Conservation (phyloP, 495 filamentous ascomycete species). For the Hypoxylon perforatum region DNA sequence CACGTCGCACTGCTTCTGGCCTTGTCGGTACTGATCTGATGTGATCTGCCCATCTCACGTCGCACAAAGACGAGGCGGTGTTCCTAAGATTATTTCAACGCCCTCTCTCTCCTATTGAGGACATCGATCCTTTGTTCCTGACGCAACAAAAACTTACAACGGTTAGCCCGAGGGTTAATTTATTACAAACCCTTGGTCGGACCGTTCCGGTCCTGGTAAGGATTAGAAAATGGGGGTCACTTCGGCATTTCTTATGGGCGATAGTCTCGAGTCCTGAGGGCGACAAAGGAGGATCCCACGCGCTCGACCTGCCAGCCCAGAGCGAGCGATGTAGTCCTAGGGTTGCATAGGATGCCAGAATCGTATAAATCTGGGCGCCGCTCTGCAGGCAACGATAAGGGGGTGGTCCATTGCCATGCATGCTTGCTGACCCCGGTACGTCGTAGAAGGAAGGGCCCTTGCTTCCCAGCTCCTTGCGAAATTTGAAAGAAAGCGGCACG, state of each 20-base stretch:
- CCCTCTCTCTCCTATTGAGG: not conserved
- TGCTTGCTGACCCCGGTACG: slow-evolving; percentile 12
- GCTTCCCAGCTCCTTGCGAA: slow-evolving; percentile 4
- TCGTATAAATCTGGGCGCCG: not conserved
- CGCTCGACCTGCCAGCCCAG: not conserved
- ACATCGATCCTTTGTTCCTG: not conserved
- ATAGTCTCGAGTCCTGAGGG: too few species aligned
- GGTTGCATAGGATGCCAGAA: not conserved
- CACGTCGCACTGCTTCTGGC: not conserved
- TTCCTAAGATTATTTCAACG: not conserved
- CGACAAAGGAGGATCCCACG: too few species aligned
- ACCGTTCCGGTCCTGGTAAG: slow-evolving; percentile 2
- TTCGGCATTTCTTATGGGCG: not conserved
- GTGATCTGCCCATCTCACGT: not conserved
- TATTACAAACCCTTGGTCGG: not conserved
- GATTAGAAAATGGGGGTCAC: not conserved
- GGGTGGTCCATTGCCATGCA: not conserved
- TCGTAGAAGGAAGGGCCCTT: slow-evolving; percentile 30
- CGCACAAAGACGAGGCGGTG: not conserved
- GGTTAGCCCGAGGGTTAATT: not conserved
- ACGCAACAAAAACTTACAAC: not conserved
- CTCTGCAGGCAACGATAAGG: not conserved
- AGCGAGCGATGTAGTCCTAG: not conserved
- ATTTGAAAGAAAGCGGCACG: slow-evolving; percentile 22
- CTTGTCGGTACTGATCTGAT: too few species aligned